Percentiles rank a stretch among this genome's conserved stretches.
These are phyloP conservation scores for Aspergillus neoniger DNA, from an alignment of 2,329 filamentous ascomycete species.

Conservation along the genomic window DNA sequence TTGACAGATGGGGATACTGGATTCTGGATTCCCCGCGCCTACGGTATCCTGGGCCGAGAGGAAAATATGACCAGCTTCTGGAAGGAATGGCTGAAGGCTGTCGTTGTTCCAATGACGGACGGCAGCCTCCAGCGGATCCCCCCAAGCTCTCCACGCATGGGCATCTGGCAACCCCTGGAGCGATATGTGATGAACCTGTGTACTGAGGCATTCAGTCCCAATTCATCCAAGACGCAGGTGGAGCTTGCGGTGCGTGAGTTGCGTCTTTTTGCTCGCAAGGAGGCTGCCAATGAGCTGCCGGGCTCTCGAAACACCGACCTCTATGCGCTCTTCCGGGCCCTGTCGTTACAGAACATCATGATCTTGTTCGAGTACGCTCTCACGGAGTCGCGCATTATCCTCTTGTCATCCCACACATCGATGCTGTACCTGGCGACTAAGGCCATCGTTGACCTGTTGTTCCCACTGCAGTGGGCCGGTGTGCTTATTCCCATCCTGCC, in stretches of 20 bases:
- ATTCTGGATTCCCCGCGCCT: slow-evolving; percentile 91
- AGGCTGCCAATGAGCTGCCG: slow-evolving; percentile 88
- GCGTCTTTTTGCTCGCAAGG: slow-evolving; percentile 87
- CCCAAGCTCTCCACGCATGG: slow-evolving; percentile 83
- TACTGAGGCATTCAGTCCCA: slow-evolving; percentile 87
- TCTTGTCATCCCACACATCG: slow-evolving; percentile 90
- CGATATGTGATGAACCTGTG: slow-evolving; percentile 96
- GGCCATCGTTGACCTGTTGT: slow-evolving; percentile 81
- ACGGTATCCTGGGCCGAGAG: slow-evolving; percentile 87
- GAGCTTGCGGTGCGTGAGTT: slow-evolving; percentile 88
- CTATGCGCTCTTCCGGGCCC: slow-evolving; percentile 84
- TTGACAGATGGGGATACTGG: slow-evolving; percentile 93
- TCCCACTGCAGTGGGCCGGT: slow-evolving; percentile 88
- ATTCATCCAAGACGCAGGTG: slow-evolving; percentile 92
- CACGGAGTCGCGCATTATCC: slow-evolving; percentile 91
- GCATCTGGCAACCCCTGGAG: slow-evolving; percentile 94
- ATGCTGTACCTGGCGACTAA: slow-evolving; percentile 94
- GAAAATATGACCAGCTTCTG: slow-evolving; percentile 83
- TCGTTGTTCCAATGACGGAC: slow-evolving; percentile 94
- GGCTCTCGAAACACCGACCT: slow-evolving; percentile 89
- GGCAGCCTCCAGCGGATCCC: slow-evolving; percentile 80
- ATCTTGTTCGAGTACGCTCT: slow-evolving; percentile 91
- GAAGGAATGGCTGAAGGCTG: slow-evolving; percentile 96
- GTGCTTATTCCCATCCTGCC: slow-evolving; percentile 93
- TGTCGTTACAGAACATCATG: slow-evolving; percentile 90